Evolutionary conservation across 2,329 filamentous ascomycete genomes (phyloP).

Genomic region (Metarhizium sp.): DNA sequence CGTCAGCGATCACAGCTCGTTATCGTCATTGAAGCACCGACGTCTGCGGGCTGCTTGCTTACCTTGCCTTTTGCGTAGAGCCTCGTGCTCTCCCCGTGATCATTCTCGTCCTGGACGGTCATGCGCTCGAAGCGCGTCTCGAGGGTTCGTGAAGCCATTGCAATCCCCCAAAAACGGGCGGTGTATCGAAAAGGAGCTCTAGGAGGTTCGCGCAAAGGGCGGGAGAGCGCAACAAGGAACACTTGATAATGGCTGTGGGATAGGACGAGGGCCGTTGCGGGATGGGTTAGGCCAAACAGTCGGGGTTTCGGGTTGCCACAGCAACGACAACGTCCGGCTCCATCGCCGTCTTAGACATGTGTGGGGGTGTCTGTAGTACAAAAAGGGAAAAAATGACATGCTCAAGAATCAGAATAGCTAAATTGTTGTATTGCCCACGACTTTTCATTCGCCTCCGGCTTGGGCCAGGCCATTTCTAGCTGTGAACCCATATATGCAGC

Average conservation of each 20-base stretch:
- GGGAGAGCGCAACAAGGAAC: neutral
- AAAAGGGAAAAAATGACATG: too few species aligned
- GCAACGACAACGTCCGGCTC: constrained; percentile 1
- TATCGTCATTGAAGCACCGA: neutral
- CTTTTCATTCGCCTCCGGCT: too few species aligned
- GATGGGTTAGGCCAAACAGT: constrained; percentile 1
- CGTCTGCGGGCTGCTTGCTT: constrained; percentile 18
- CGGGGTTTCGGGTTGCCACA: constrained; percentile 2
- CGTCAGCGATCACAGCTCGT: constrained; percentile 16
- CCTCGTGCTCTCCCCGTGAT: constrained; percentile 41
- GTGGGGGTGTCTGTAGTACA: too few species aligned
- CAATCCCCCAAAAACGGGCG: neutral
- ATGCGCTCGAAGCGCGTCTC: constrained; percentile 86
- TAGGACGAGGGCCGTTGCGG: neutral
- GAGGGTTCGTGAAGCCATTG: constrained; percentile 66
- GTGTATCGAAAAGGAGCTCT: neutral
- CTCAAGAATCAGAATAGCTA: too few species aligned
- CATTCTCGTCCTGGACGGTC: constrained; percentile 83
- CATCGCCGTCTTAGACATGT: too few species aligned
- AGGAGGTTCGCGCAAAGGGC: neutral
- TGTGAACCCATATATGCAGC: too few species aligned
- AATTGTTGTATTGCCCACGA: too few species aligned
- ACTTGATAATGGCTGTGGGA: neutral
- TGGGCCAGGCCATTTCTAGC: too few species aligned
- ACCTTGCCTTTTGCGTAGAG: constrained; percentile 71